Evolutionary conservation across 345 rosid genomes (phyloP), one percentile per base, ranked within the genome.

Genomic region (Eucalyptus regnans): DNA sequence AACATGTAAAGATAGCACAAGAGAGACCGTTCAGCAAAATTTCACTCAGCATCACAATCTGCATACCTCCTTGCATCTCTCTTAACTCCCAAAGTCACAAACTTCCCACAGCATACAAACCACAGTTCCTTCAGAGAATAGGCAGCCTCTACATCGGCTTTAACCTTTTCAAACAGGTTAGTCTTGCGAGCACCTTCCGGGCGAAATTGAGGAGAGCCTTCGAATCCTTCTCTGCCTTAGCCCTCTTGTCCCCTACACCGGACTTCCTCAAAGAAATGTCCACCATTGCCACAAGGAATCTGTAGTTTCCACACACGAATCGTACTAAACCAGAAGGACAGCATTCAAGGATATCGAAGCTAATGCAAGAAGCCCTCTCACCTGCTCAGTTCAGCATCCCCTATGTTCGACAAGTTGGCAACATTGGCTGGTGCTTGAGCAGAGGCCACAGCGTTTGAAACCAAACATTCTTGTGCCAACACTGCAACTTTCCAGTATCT

Each of bases 261-360:
- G 98, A 94, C 93, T 97, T 98, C 87, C 97, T 94, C 83, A 98
- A 90, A 20, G 99, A 96, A 86, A 96, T 93, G 87, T 94, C 97
- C 80, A 96, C 98, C 97, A 93, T 95, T 37, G 99, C 99, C 41
- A 96, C 96, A 92, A 96, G 98, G 90, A 96, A 97, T 90, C 98
- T 95, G 87, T 87, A 88, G 88, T 80, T 88, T 87, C 79, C 87
- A 68, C 85, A 88, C 17, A 27, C 51, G 27, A 46, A 46, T 44
- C 43, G 71, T 44, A 43, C 48, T 8, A 46, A 66, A 12, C 49
- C 29, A 43, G 46, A 62, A 89, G 41, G 56, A 12, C 15, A 8
- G 41, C 94, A 90, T 95, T 97, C 94, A 97, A 94, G 88, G 97
- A 92, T 91, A 97, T 96, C 2, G 96, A 97, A 33, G 97, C 96